Conservation (phyloP, 345 rosid species). For the Hypericum androsaemum region DNA sequence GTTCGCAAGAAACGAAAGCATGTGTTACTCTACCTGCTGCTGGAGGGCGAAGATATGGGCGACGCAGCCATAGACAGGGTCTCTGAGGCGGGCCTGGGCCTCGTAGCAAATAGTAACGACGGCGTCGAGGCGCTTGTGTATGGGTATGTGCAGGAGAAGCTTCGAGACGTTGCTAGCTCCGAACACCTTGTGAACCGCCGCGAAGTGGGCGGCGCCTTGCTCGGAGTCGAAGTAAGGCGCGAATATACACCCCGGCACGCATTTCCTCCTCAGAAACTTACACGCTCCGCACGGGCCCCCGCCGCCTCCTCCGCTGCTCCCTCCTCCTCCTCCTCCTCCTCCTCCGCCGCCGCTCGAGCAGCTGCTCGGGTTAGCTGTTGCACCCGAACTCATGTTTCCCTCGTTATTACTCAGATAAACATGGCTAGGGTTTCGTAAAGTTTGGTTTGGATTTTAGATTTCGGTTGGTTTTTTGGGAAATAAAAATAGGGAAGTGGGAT, state of each 20-base stretch:
- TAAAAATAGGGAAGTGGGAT: conserved; percentile 7
- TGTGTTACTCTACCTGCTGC: conserved; percentile 29
- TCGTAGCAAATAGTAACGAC: conserved; percentile 25
- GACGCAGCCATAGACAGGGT: conserved; percentile 28
- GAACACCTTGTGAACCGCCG: conserved; percentile 28
- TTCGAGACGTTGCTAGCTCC: conserved; percentile 26
- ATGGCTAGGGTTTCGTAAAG: conserved; percentile 26
- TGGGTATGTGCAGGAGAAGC: conserved; percentile 22
- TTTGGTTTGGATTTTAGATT: conserved; percentile 24
- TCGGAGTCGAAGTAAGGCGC: conserved; percentile 30
- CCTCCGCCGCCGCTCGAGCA: conserved; percentile 25
- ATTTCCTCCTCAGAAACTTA: conserved; percentile 27
- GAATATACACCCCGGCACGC: conserved; percentile 25
- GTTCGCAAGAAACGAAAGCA: no score
- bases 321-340: conserved; percentile 8
- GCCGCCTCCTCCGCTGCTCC: neutral
- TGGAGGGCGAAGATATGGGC: conserved; percentile 28
- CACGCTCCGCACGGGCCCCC: conserved; percentile 29
- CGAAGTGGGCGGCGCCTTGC: conserved; percentile 28
- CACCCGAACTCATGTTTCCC: conserved; percentile 35
- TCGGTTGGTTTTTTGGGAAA: conserved; percentile 19
- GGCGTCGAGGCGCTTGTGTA: conserved; percentile 16
- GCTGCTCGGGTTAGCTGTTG: conserved; percentile 36
- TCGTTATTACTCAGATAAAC: conserved; percentile 1
- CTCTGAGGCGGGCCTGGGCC: conserved; percentile 22